These are phyloP conservation scores for Boletus subcaerulescens DNA, from an alignment of 768 basidiomycete genomes.

Conservation along the genomic window DNA sequence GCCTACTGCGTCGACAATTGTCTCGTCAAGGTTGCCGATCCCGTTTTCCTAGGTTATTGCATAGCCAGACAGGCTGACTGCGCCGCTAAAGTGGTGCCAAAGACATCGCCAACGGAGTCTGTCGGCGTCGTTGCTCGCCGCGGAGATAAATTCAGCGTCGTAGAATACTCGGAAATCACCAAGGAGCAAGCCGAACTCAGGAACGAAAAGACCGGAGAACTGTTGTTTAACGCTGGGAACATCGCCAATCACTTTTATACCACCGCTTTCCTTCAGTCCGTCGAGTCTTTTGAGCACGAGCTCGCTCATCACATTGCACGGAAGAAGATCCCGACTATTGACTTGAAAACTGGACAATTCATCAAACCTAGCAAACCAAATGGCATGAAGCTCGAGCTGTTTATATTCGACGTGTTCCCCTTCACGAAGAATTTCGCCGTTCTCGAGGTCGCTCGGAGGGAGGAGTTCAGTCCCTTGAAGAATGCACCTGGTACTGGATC, in stretches of 20 bases:
- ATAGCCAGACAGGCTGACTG: slow-evolving; percentile 86
- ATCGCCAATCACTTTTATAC: slow-evolving; percentile 99
- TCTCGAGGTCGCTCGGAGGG: slow-evolving; percentile 80
- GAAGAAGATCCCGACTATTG: slow-evolving; percentile 91
- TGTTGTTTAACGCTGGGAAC: slow-evolving; percentile 92
- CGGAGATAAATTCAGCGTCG: slow-evolving; percentile 83
- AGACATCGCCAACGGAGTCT: slow-evolving; percentile 79
- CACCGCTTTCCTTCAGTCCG: slow-evolving; percentile 71
- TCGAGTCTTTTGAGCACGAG: slow-evolving; percentile 78
- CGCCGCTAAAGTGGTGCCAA: slow-evolving; percentile 95
- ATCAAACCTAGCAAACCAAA: slow-evolving; percentile 90
- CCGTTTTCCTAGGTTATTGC: slow-evolving; percentile 94
- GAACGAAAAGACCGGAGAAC: slow-evolving; percentile 64
- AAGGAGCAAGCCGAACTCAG: slow-evolving; percentile 81
- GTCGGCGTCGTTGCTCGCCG: slow-evolving; percentile 92
- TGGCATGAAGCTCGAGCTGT: slow-evolving; percentile 98
- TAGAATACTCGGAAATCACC: slow-evolving; percentile 97
- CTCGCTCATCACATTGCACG: slow-evolving; percentile 97
- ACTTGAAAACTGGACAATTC: slow-evolving; percentile 59
- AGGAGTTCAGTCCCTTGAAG: slow-evolving; percentile 97
- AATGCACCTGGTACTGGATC: slow-evolving; percentile 91
- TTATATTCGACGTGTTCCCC: slow-evolving; percentile 99
- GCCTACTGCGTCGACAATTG: slow-evolving; percentile 99
- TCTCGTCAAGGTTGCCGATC: slow-evolving; percentile 95
- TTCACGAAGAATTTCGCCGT: slow-evolving; percentile 81